Base-by-base conservation (phyloP, 2,329 filamentous ascomycete species). In the Aspergillus udagawae region DNA sequence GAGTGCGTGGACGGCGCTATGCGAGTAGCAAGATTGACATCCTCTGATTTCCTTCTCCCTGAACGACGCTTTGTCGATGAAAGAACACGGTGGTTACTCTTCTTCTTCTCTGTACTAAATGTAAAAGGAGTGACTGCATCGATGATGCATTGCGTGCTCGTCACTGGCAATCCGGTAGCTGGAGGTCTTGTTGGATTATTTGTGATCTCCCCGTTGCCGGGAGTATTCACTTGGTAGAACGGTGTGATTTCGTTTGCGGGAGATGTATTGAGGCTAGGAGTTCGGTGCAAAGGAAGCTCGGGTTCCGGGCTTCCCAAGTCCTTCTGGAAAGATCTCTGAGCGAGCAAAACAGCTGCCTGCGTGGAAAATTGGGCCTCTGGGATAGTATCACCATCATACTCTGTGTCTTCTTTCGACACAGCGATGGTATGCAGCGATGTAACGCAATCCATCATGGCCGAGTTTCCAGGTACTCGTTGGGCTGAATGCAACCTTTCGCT, bases 91-190 rank as follows among this genome's bases (percentile, higher is more conserved):
- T 41, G 32, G 7, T 57, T 63, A 49, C 48, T 44, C 56, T 66
- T 72, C 59, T 66, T 72, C 58, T 67, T 72, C n/a, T 64, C 61
- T 20, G 70, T 71, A 38, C 73, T 75, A 44, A 75, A 68, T 3
- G 66, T 70, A 53, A 75, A 77, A 8, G 75, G 75, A 3, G 73
- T 75, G 28, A 70, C 69, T 14, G 72, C 68, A 54, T 77, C 73
- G 17, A 78, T 68, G 64, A 77, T 73, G 48, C 64, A 71, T 60
- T 77, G 75, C 1, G 75, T 77, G 56, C 72, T 75, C 59, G 74
- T 67, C 45, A 67, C 64, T 55, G 66, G 68, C n/a, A 59, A 52
- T 20, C 55, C 61, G 1, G 59, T 59, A 21, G 60, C 62, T 23
- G 58, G 55, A 23, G 57, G 25, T 32, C 41, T 52, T 7, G 53